Base-by-base conservation (phyloP, 805 yeast genomes). In the Wickerhamiella vanderwaltii region DNA sequence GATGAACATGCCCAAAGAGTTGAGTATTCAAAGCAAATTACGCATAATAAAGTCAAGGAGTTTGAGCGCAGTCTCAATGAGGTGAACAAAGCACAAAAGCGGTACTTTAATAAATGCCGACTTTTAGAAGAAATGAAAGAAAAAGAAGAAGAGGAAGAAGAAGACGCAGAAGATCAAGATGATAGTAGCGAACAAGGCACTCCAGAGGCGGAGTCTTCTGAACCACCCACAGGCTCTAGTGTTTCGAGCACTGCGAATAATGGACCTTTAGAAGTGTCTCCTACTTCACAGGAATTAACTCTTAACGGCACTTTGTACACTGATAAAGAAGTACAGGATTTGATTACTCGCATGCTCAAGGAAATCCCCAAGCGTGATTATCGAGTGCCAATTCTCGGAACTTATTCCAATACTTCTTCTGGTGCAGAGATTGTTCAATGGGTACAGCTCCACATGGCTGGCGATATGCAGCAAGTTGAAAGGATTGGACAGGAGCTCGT, bases 91-190 rank as follows among this genome's bases (percentile, higher is more conserved):
- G 52, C 66, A 33, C 84, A 76, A 56, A 76, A 72, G 58, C 71
- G 69, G 43, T 84, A 84, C 57, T 82, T 79, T 66, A 80, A 77
- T 59, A 79, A 78, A 55, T 82, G 91, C 58, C 65, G 93, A 39
- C 62, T 74, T 46, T 65, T 80, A 41, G 94, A 83, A 56, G 83
- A 79, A 43, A 68, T 73, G 53, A 72, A 68, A 4, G 48, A 46
- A 9, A 38, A 20, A 11, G 35, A 46, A 4, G 36, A 38, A n/a
- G 28, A 36, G 25, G 37, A 43, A 16, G 34, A 33, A 11, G 29
- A 31, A 13, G 43, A 37, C 29, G 37, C 13, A 37, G 22, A 25
- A 25, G 4, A 16, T 13, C 15, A 26, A 4, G 30, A 24, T 12
- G 36, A 19, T 12, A 25, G 13, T 11, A 6, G 11, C 13, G 36